A percentile compares a stretch with the other conserved stretches of the same genome.
Evolutionary conservation across 768 basidiomycete species (phyloP).

Genomic region (Trametes coccinea): DNA sequence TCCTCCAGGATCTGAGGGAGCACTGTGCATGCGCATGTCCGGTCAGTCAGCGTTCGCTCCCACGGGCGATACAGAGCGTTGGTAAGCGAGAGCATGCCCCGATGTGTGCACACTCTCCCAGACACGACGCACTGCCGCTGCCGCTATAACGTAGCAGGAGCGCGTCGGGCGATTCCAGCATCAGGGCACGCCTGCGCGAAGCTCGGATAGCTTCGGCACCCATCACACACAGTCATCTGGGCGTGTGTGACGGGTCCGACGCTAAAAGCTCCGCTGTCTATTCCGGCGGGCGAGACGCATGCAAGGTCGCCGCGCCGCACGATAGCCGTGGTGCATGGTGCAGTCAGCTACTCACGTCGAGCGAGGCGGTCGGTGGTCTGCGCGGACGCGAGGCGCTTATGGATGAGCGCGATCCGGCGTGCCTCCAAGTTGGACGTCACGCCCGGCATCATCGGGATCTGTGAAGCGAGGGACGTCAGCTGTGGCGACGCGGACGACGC

Average conservation of each 20-base stretch:
- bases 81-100: not conserved
- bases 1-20: slow-evolving; percentile 67
- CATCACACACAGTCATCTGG: slow-evolving; percentile 2
- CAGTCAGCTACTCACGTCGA: slow-evolving; percentile 49
- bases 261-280: slow-evolving; percentile 4
- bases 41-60: not conserved
- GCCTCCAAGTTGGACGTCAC: slow-evolving; percentile 71
- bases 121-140: not conserved
- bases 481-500: not conserved
- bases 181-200: not conserved
- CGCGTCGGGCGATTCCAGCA: not conserved
- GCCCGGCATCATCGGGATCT: slow-evolving; percentile 78
- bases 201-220: slow-evolving; percentile 7
- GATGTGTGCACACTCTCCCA: not conserved
- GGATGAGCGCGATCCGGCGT: slow-evolving; percentile 61
- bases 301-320: not conserved
- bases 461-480: slow-evolving; percentile 16
- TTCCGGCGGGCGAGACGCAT: not conserved
- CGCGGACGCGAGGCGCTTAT: slow-evolving; percentile 65
- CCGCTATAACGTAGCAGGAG: not conserved
- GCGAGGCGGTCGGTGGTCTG: slow-evolving; percentile 64
- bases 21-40: slow-evolving; percentile 42
- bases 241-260: slow-evolving; percentile 6
- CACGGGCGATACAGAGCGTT: not conserved
- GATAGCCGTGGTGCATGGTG: not conserved